A percentile compares a stretch with the other conserved stretches of the same genome.
These are phyloP conservation scores for Colletotrichum spaethianum DNA, from an alignment of 2,329 filamentous ascomycete genomes.

Conservation along the genomic window DNA sequence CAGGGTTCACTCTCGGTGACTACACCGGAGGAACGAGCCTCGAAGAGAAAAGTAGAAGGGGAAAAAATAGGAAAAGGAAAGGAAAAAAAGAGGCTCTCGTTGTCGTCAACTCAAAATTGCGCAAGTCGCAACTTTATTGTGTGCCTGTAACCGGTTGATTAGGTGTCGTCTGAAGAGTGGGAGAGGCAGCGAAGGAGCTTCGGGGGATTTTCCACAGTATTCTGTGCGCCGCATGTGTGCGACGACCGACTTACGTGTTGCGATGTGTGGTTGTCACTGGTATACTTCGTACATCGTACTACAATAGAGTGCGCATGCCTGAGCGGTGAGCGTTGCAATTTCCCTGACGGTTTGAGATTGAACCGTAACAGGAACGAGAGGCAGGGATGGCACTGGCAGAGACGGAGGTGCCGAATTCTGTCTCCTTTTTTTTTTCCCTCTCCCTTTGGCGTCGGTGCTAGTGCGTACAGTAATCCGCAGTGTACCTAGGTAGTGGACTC, in stretches of 20 bases:
- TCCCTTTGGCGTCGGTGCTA: not conserved
- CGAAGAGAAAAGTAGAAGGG: not conserved
- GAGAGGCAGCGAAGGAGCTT: not conserved
- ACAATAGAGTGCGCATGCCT: slow-evolving; percentile 9
- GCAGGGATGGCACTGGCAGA: slow-evolving; percentile 2
- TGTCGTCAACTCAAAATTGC: slow-evolving; percentile 29
- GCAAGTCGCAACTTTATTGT: slow-evolving; percentile 17
- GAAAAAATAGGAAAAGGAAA: not conserved
- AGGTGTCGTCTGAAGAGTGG: slow-evolving; percentile 21
- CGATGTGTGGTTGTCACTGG: not conserved
- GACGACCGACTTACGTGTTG: not conserved
- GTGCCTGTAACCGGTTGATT: slow-evolving; percentile 28
- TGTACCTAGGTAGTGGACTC: too few species aligned
- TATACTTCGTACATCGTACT: too few species aligned
- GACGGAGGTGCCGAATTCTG: slow-evolving; percentile 32
- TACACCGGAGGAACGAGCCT: not conserved
- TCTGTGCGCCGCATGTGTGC: not conserved
- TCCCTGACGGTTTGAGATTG: slow-evolving; percentile 39
- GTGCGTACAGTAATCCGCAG: too few species aligned
- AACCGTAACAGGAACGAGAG: slow-evolving; percentile 27
- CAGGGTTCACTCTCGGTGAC: not conserved
- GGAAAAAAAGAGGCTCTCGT: not conserved
- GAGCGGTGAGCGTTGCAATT: slow-evolving; percentile 38
- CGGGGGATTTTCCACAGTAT: not conserved
- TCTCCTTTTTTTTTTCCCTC: slow-evolving; percentile 7